These are phyloP conservation scores for Chionographis japonica DNA, from an alignment of 106 monocot species.

Conservation along the genomic window DNA sequence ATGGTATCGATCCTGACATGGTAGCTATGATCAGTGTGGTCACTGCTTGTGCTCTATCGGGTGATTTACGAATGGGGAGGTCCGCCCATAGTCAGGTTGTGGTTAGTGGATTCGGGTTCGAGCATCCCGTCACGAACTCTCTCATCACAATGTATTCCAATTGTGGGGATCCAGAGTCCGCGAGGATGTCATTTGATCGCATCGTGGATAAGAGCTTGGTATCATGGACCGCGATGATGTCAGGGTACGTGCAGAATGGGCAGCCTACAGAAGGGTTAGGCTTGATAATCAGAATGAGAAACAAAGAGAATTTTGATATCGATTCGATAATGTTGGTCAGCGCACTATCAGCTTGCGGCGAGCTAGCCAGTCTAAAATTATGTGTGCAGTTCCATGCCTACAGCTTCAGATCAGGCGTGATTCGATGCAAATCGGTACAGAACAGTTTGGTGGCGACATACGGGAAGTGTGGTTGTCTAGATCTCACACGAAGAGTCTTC, in stretches of 20 bases:
- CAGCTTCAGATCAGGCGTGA: conserved; percentile 28
- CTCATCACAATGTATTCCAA: conserved; percentile 43
- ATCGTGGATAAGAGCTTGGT: conserved; percentile 32
- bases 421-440: conserved; percentile 7
- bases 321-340: conserved; percentile 28
- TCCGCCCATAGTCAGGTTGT: conserved; percentile 23
- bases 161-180: conserved; percentile 21
- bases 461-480: conserved; percentile 34
- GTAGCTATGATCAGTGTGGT: conserved; percentile 24
- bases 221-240: conserved; percentile 49
- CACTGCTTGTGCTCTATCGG: conserved; percentile 28
- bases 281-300: conserved; percentile 37
- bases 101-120: conserved; percentile 17
- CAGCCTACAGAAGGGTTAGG: conserved; percentile 20
- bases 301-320: conserved; percentile 20
- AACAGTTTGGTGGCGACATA: conserved; percentile 39
- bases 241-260: conserved; percentile 29
- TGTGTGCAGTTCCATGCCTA: conserved; percentile 32
- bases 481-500: conserved; percentile 25
- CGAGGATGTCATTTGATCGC: conserved; percentile 21
- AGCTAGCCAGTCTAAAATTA: conserved; percentile 23
- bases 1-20: conserved; percentile 29
- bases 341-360: conserved; percentile 18
- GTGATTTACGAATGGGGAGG: conserved; percentile 25
- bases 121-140: conserved; percentile 26